These are phyloP conservation scores for Trichopus zeylanicus DNA, from an alignment of 116 monocot genomes.

Conservation along the genomic window DNA sequence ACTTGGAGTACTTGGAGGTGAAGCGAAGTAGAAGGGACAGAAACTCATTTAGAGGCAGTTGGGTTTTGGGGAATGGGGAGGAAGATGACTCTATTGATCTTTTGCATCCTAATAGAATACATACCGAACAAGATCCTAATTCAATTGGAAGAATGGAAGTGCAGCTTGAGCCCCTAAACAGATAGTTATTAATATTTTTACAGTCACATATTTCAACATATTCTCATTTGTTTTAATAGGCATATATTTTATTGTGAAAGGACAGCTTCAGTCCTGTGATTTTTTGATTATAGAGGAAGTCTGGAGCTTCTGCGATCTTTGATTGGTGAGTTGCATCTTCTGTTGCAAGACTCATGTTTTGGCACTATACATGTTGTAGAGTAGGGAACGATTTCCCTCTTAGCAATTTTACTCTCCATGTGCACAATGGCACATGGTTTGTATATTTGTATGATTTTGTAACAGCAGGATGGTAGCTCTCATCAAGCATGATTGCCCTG, in stretches of 20 bases:
- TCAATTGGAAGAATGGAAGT: slow-evolving; percentile 56
- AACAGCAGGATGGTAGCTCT: neutral
- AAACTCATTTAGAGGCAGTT: slow-evolving; percentile 45
- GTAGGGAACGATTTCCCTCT: neutral
- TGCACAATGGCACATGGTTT: neutral
- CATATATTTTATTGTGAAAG: no score
- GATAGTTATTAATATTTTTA: slow-evolving; percentile 31
- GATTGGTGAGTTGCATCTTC: neutral
- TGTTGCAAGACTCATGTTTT: neutral
- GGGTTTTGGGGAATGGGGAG: slow-evolving; percentile 74
- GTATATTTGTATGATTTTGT: slow-evolving; percentile 12
- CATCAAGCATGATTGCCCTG: neutral
- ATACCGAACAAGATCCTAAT: slow-evolving; percentile 23
- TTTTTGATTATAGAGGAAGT: slow-evolving; percentile 8
- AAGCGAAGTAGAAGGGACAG: slow-evolving; percentile 36
- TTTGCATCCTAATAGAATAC: slow-evolving; percentile 38
- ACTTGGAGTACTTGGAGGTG: slow-evolving; percentile 58
- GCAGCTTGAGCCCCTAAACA: slow-evolving; percentile 71
- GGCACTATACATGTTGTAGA: neutral
- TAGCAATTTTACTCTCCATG: neutral
- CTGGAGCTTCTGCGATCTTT: slow-evolving; percentile 6
- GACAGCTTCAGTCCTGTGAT: slow-evolving; percentile 1
- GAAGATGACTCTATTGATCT: slow-evolving; percentile 79
- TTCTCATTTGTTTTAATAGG: neutral
- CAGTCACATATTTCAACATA: neutral